Base-by-base conservation (phyloP, 2,329 filamentous ascomycete species). In the Verticillium albo-atrum region DNA sequence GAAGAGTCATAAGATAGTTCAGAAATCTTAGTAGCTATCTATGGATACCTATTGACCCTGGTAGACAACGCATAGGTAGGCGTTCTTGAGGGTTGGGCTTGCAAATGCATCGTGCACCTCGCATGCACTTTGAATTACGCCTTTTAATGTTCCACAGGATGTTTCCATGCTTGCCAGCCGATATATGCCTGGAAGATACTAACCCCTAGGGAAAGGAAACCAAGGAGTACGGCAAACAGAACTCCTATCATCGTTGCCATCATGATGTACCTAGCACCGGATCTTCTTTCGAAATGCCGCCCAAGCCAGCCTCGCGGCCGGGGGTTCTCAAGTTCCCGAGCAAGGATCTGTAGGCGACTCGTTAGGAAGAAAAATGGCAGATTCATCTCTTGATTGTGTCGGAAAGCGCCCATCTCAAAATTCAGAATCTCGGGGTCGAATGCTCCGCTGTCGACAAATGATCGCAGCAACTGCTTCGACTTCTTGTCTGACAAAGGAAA, bases 171-270 rank as follows among this genome's bases (percentile, higher is more conserved):
- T 51, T 67, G 64, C 23, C 63, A 68, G 7, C 58, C 65, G 35
- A 67, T 55, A 58, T 65, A 67, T 3, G 66, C 56, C 37, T 68
- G 66, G 37, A 61, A 67, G 1, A 59, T 55, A 30, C 63, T 62
- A 12, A 67, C 59, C 7, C 27, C 57, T 6, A 68, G 56, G 4
- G 55, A 55, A 25, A 64, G 20, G 3, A 63, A 23, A 3, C 66
- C 66, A 2, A 67, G 60, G 0, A 66, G 3, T 3, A 67, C 55
- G 0, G 65, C 66, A 35, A 68, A 58, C 3, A 64, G 25, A 2
- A 68, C 59, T 3, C 65, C 66, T 3, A 63, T 56, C 50, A 68
- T 50, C 12, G 65, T 68, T 17, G 64, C 67, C 65, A 68, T 64
- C 67, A 68, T 67, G 30, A 64, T 57, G 54, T 67, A 61, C 12